These are phyloP conservation scores for Coelastrella sp. DNA, from an alignment of 139 green algal species.

Conservation along the genomic window DNA sequence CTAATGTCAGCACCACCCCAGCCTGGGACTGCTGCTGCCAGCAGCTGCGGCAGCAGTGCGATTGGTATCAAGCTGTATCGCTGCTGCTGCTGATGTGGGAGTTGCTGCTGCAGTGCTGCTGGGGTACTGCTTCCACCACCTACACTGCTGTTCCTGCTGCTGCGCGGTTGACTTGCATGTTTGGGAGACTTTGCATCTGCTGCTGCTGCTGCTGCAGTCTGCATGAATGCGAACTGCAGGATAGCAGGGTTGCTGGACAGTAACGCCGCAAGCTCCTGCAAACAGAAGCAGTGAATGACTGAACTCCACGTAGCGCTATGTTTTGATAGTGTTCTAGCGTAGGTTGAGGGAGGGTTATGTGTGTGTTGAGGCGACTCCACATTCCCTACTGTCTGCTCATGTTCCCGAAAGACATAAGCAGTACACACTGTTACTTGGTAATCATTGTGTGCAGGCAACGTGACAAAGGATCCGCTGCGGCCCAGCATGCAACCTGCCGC, in stretches of 20 bases:
- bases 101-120: neutral
- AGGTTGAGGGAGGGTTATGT: no score
- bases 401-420: no score
- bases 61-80: slow-evolving; percentile 29
- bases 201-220: slow-evolving; percentile 21
- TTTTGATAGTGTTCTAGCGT: no score
- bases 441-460: no score
- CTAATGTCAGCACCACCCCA: slow-evolving; percentile 34
- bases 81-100: slow-evolving; percentile 12
- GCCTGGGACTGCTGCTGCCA: slow-evolving; percentile 5
- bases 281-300: neutral
- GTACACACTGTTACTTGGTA: no score
- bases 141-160: neutral
- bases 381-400: no score
- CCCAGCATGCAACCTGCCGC: no score
- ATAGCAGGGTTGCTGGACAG: neutral
- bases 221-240: slow-evolving; percentile 11
- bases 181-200: neutral
- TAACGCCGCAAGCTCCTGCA: neutral
- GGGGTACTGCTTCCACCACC: neutral
- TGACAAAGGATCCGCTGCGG: no score
- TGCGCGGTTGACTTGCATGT: neutral
- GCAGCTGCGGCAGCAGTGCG: slow-evolving; percentile 1
- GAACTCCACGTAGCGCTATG: no score
- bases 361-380: no score